Conservation (phyloP, 768 basidiomycete genomes). For the Scleroderma citrinum region DNA sequence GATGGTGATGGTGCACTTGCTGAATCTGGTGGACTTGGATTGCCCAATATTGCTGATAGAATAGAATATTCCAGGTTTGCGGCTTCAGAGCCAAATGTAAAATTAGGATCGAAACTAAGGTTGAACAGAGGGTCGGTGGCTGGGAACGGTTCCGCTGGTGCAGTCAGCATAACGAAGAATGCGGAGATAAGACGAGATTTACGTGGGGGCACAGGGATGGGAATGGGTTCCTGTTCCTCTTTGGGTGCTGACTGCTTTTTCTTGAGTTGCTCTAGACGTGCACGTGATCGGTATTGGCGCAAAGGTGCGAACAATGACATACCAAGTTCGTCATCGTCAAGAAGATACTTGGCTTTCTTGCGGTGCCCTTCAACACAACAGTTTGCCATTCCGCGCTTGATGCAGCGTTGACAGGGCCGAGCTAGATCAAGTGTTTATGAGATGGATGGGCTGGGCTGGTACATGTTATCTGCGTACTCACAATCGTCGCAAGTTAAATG, state of each 20-base stretch:
- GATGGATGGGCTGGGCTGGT: conserved; percentile 1
- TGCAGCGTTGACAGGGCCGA: conserved; percentile 92
- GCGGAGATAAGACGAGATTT: conserved; percentile 6
- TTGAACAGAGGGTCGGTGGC: conserved; percentile 55
- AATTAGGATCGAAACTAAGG: conserved; percentile 53
- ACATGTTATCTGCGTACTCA: conserved; percentile 37
- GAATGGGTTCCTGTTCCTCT: conserved; percentile 26
- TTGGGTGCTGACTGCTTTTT: conserved; percentile 22
- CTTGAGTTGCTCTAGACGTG: conserved; percentile 33
- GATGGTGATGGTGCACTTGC: conserved; percentile 22
- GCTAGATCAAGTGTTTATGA: conserved; percentile 42
- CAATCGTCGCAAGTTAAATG: conserved; percentile 99
- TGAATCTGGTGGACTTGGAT: conserved; percentile 47
- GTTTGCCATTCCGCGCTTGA: conserved; percentile 86
- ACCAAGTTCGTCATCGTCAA: conserved; percentile 93
- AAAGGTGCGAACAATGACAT: conserved; percentile 18
- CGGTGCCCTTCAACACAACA: conserved; percentile 92
- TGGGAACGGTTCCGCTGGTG: conserved; percentile 46
- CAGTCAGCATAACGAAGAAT: conserved; percentile 9
- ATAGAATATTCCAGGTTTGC: conserved; percentile 95
- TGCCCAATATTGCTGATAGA: conserved; percentile 85
- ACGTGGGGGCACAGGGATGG: conserved; percentile 28
- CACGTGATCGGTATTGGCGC: conserved; percentile 21
- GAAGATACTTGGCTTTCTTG: conserved; percentile 96
- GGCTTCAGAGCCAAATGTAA: conserved; percentile 78